phyloP scores from a whole-genome alignment of 2,329 filamentous ascomycete species.

The Cladosporium sp. region DNA sequence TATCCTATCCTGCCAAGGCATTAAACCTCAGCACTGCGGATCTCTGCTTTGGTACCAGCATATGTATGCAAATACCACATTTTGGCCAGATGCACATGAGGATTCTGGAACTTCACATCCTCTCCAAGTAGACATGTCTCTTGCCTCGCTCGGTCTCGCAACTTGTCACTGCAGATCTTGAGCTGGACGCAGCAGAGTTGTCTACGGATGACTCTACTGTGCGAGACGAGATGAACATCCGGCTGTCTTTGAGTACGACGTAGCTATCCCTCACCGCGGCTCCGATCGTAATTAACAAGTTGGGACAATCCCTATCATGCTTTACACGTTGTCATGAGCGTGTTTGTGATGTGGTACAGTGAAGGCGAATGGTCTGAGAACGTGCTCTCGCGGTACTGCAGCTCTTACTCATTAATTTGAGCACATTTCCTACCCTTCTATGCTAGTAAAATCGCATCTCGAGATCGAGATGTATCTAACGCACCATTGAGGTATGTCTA shows the following conservation, averaged over 20 bases:
- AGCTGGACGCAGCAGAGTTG: constrained; percentile 16
- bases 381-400: neutral
- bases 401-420: neutral
- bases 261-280: constrained; percentile 18
- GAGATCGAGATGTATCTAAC: neutral
- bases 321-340: neutral
- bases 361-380: neutral
- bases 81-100: neutral
- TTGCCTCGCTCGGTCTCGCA: constrained; percentile 22
- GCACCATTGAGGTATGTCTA: neutral
- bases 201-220: constrained; percentile 5
- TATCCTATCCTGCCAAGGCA: neutral
- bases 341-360: neutral
- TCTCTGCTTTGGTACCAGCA: neutral
- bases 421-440: neutral
- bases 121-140: constrained; percentile 13
- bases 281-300: constrained; percentile 22
- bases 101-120: neutral
- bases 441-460: neutral
- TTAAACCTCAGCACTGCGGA: neutral
- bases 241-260: constrained; percentile 23
- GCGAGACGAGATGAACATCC: constrained; percentile 20
- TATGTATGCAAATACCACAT: neutral
- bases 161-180: constrained; percentile 18
- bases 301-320: constrained; percentile 4